These are phyloP conservation scores for Mortierella sp. DNA, from an alignment of 371 early-diverging fungal genomes.

Conservation along the genomic window DNA sequence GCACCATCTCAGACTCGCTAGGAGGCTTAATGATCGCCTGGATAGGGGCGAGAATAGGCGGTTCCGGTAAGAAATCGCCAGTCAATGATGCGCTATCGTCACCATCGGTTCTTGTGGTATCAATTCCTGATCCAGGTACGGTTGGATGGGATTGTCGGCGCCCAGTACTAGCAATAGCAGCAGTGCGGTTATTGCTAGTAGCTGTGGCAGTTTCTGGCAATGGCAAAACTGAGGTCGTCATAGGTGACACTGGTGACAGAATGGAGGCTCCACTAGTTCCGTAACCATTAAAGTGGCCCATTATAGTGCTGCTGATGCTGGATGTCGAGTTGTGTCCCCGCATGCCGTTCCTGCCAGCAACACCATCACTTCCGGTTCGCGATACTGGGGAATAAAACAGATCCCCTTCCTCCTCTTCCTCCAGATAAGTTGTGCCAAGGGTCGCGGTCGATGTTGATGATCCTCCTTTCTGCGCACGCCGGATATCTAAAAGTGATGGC, in stretches of 20 bases:
- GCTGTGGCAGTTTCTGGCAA: too few relatives aligned
- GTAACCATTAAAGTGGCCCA: too few relatives aligned
- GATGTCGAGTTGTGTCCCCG: constrained; percentile 5
- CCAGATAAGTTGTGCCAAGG: constrained; percentile 23
- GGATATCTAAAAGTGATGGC: background rate
- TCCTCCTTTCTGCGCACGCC: constrained; percentile 1
- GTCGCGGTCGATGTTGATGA: constrained; percentile 26
- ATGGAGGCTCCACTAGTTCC: too few relatives aligned
- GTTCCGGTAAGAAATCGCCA: constrained; percentile 23
- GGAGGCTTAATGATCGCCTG: constrained; percentile 21
- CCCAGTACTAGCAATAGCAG: too few relatives aligned
- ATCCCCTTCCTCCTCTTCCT: constrained; percentile 41
- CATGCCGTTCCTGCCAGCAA: background rate
- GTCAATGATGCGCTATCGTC: background rate
- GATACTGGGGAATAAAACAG: constrained; percentile 29
- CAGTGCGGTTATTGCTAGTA: too few relatives aligned
- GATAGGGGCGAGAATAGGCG: constrained; percentile 33
- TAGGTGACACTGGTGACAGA: too few relatives aligned
- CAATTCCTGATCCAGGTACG: too few relatives aligned
- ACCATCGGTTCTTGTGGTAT: too few relatives aligned
- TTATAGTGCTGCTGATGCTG: too few relatives aligned
- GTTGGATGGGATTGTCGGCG: too few relatives aligned
- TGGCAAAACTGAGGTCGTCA: too few relatives aligned
- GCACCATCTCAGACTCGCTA: constrained; percentile 36
- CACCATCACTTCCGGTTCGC: constrained; percentile 8